A percentile compares a stretch with the other conserved stretches of the same genome.
Conservation (phyloP, 805 yeast genomes). For the Candida easanensis region DNA sequence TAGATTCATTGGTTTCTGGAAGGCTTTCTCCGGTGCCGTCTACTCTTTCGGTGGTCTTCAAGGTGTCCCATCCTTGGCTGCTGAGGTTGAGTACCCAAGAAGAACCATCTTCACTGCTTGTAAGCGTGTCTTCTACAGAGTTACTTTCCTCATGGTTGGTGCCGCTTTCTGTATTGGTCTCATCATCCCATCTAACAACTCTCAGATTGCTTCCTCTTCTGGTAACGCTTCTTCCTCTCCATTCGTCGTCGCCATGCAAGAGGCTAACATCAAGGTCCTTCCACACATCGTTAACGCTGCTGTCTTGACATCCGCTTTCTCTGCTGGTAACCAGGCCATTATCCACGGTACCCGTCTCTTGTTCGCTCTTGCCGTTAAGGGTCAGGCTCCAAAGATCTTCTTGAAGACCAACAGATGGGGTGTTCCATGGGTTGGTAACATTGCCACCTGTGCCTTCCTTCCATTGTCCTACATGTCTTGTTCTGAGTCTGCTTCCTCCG, state of each 20-base stretch:
- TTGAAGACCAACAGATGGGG: constrained; percentile 34
- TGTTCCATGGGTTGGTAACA: constrained; percentile 32
- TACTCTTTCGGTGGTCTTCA: constrained; percentile 60
- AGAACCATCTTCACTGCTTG: constrained; percentile 59
- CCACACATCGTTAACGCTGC: constrained; percentile 38
- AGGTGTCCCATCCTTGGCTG: constrained; percentile 49
- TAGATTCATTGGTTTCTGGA: constrained; percentile 58
- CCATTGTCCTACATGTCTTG: constrained; percentile 38
- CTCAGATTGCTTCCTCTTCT: constrained; percentile 28
- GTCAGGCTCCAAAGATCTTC: constrained; percentile 38
- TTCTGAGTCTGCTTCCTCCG: constrained; percentile 29
- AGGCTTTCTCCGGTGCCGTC: constrained; percentile 55
- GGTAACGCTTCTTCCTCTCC: constrained; percentile 37
- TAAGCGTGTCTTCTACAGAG: constrained; percentile 33
- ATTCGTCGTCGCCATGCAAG: constrained; percentile 43
- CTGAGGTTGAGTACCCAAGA: constrained; percentile 57
- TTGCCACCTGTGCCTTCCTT: constrained; percentile 30
- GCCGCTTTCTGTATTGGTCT: constrained; percentile 34
- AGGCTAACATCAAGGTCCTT: constrained; percentile 40
- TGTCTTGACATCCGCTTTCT: constrained; percentile 38
- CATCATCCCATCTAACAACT: constrained; percentile 33
- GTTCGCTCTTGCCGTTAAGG: constrained; percentile 36
- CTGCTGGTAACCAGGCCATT: constrained; percentile 34
- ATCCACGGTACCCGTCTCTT: constrained; percentile 33
- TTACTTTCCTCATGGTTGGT: constrained; percentile 29